Conservation (phyloP, 768 basidiomycete genomes). For the Krasilnikovozyma curviuscula region DNA sequence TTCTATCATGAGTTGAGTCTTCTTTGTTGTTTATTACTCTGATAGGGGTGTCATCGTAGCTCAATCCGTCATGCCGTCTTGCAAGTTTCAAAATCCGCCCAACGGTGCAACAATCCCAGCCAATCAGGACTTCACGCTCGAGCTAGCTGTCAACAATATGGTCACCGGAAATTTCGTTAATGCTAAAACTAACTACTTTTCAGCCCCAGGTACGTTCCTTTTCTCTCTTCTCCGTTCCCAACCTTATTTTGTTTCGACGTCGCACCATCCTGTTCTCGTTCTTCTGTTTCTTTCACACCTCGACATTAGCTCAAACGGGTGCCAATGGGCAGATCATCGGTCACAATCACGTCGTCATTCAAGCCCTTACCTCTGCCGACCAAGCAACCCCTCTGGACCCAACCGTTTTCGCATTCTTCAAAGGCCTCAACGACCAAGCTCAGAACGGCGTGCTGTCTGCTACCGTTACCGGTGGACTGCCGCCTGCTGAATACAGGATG, state of each 20-base stretch:
- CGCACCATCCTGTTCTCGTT: no score
- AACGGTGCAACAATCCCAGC: no score
- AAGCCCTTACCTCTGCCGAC: not conserved
- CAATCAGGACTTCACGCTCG: no score
- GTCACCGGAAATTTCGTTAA: not conserved
- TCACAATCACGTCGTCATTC: conserved; percentile 6
- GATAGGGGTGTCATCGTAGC: no score
- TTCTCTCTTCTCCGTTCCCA: not conserved
- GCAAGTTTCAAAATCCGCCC: no score
- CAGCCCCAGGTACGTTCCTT: not conserved
- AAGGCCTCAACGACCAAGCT: conserved; percentile 1
- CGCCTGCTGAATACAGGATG: conserved; percentile 3
- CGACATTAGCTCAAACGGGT: not conserved
- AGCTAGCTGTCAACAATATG: no score
- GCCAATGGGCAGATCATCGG: no score
- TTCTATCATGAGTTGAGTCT: no score
- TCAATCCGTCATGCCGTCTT: no score
- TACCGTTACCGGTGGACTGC: conserved; percentile 3
- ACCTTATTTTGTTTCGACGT: not conserved
- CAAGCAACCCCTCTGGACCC: conserved; percentile 2
- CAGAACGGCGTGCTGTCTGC: not conserved
- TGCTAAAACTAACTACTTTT: conserved; percentile 3
- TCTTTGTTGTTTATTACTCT: no score
- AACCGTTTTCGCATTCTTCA: conserved; percentile 7
- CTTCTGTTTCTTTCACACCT: not conserved